Evolutionary conservation across 371 early-diverging fungal genomes (phyloP), one percentile per base, ranked within the genome.

Genomic region (Choanephora cucurbitarum): DNA sequence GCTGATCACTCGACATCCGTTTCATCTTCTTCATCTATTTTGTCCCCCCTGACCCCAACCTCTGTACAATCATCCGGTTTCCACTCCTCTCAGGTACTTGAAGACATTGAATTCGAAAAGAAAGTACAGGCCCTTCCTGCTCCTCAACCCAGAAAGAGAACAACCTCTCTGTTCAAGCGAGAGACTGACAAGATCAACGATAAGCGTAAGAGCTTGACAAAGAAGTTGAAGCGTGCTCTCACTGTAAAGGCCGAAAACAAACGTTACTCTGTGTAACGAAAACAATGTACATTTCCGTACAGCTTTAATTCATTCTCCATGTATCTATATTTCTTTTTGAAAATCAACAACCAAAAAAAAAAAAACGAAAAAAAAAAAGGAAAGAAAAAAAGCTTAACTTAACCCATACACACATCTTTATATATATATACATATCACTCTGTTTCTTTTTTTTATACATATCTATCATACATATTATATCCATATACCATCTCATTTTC

Each of bases 131-230:
- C 37, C 11, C 14, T 37, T 19, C 41, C 41, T 23, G 49, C 48
- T 19, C 42, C 37, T 37, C 37, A 46, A 24, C 39, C 45, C 11
- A 55, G 32, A 46, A 34, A 33, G n/a, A 64, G 32, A 43, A 55
- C 55, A 0, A 56, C 60, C n/a, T 64, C 64, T 17, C 44, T 66
- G n/a, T 34, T 66, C 42, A 44, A 62, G 24, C 49, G 67, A 54
- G 67, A 66, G 48, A 61, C 67, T 1, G 54, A 24, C 21, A 66
- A 66, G 34, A n/a, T 66, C 5, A 66, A 66, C 39, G 51, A 50
- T 34, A 61, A 55, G 51, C 49, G 67, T 23, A 66, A 48, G 24
- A 57, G 55, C 15, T 43, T 66, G 4, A 58, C 67, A 9, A 58
- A 54, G n/a, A 66, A 66, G 24, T 31, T 66, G 13, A 66, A 66